Percentiles rank a stretch among this genome's conserved stretches.
Evolutionary conservation across 1,139 yeast species (phyloP).

Genomic region (Taiozyma sp.): DNA sequence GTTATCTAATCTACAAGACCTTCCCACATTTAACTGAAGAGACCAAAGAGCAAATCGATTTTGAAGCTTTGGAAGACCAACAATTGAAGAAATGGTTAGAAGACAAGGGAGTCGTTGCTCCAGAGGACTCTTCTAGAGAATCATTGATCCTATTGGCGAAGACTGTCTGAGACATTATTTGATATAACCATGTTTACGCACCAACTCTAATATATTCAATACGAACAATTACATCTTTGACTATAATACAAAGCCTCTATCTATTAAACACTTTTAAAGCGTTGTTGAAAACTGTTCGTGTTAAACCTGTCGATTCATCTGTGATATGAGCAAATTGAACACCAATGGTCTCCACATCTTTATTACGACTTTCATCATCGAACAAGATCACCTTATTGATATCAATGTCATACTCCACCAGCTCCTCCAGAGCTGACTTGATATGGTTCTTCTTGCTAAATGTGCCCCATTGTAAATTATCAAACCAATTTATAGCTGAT

Average conservation of each 20-base stretch:
- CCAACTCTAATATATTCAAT: too few species aligned
- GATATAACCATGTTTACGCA: too few species aligned
- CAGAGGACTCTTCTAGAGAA: slow-evolving; percentile 41
- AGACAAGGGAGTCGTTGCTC: slow-evolving; percentile 42
- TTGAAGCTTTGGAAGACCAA: slow-evolving; percentile 36
- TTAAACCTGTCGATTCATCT: slow-evolving; percentile 41
- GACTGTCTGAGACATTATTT: slow-evolving; percentile 28
- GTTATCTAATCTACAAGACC: slow-evolving; percentile 41
- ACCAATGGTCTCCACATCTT: slow-evolving; percentile 57
- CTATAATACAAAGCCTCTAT: too few species aligned
- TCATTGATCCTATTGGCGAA: slow-evolving; percentile 45
- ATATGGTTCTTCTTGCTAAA: slow-evolving; percentile 62
- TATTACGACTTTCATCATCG: slow-evolving; percentile 65
- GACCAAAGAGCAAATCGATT: not conserved
- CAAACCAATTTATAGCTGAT: slow-evolving; percentile 45
- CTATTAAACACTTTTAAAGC: slow-evolving; percentile 32
- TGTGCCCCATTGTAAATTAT: slow-evolving; percentile 59
- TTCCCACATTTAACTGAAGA: slow-evolving; percentile 40
- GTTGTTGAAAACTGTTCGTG: slow-evolving; percentile 38
- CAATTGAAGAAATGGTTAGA: slow-evolving; percentile 35
- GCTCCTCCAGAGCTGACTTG: slow-evolving; percentile 35
- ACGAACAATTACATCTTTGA: too few species aligned
- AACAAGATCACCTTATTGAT: slow-evolving; percentile 53
- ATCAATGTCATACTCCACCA: slow-evolving; percentile 34
- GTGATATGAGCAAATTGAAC: slow-evolving; percentile 53